Base-by-base conservation (phyloP, 345 rosid genomes). In the Populus alba region DNA sequence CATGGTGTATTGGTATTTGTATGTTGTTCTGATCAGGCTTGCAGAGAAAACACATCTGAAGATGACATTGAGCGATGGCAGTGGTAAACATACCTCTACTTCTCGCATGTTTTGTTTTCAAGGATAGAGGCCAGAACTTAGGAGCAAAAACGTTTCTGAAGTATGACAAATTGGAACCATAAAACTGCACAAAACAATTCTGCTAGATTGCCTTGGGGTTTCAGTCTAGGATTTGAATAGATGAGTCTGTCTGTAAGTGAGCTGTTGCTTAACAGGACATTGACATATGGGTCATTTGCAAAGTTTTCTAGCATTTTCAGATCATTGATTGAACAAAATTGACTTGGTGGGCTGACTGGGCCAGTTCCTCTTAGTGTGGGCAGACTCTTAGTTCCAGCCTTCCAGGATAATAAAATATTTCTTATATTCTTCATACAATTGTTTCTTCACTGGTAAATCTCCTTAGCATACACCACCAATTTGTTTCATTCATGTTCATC, bases 1-100 rank as follows among this genome's bases (percentile, higher is more conserved):
- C 86, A 92, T 97, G 98, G 97, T 94, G 8, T 97, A 97, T 82
- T 94, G 98, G 99, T 97, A 94, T 72, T 70, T 89, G 73, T 91
- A 92, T 78, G 88, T 84, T 38, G 91, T 86, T 75, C 86, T 91
- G 72, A 81, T 88, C 87, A 94, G 90, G 86, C 93, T 94, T 75
- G 91, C 92, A 8, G 99, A 94, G 84, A 97, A 87, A 86, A 88
- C 91, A 77, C 97, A 91, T 81, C 65, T 87, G 78, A 89, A 85
- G 86, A 87, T 85, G 81, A 80, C 91, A 57, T 69, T 83, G 55
- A 82, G 81, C 77, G 80, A 71, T 72, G 85, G 75, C 65, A 59
- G 80, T 33, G 88, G 94, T 90, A 87, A 77, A 84, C 75, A 2
- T 65, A 71, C 72, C 6, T 59, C 65, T 38, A 12, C 71, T 11